Evolutionary conservation across 2,329 filamentous ascomycete genomes (phyloP), one percentile per base, ranked within the genome.

Genomic region (Calonectria hawksworthii): DNA sequence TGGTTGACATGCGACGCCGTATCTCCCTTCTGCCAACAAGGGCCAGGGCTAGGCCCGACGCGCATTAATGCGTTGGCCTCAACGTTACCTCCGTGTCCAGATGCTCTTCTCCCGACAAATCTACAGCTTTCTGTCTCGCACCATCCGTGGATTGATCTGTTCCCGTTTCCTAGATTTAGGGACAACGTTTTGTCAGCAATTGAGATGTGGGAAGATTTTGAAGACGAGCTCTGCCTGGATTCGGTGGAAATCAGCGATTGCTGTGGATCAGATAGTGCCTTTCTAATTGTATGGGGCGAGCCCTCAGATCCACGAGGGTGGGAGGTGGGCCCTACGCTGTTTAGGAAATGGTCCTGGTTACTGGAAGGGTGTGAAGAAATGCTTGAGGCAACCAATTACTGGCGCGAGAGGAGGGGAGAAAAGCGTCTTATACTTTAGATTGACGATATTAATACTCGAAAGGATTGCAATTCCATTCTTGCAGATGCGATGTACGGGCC

Each of bases 271-370:
- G 56, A 71, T 11, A 68, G 59, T 34, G 44, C 73, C 1, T 52
- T 68, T n/a, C 73, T 90, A 1, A 82, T 90, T 14, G 85, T 90
- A 3, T 90, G 88, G 89, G 87, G 87, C 1, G 86, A 88, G 9
- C 84, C 88, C 1, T 88, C 84, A 84, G 84, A 89, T 69, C 73
- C 83, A 4, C 73, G 75, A 0, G 86, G 84, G 14, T 90, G 88
- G 89, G 89, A 90, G 75, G 81, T 87, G 1, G 88, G 85, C 0
- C 83, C 85, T n/a, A 65, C 73, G 0, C 90, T 91, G 74, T 75
- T 87, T 14, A 80, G 81, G 38, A 89, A 88, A 74, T 90, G 87
- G 86, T 80, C 75, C 3, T 83, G 83, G 78, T 68, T 87, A 34
- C 36, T 87, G 0, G 75, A 74, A 6, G 85, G 83, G 0, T 88